Evolutionary conservation across 2,329 filamentous ascomycete species (phyloP), one percentile per base, ranked within the genome.

Genomic region (Diplodia corticola): DNA sequence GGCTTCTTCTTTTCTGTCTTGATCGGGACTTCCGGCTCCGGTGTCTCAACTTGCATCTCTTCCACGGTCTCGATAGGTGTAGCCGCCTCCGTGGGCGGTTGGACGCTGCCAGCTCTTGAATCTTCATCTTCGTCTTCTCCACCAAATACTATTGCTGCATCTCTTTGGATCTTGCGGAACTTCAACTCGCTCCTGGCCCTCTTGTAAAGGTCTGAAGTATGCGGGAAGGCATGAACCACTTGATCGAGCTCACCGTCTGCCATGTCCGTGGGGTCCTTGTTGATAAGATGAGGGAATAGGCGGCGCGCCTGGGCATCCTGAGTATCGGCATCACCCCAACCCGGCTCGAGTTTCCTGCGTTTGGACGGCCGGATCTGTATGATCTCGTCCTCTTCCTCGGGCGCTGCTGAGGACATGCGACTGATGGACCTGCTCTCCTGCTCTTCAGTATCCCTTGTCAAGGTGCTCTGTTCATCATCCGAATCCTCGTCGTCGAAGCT

Each of bases 371-470:
- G 79, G 35, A 78, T 79, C 53, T 78, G 75, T 20, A 78, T 76
- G 20, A 80, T 81, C 49, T 83, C 81, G 49, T 83, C 80, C 67
- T 83, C 77, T 60, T 85, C 84, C 51, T 82, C 85, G 2, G 82
- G 80, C 35, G 83, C 84, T 17, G 73, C 75, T 2, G 76, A 78
- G 40, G 83, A 86, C 74, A 85, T 83, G 49, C 90, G 91, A 76
- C 91, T 97, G 51, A 89, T 88, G 57, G 90, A 90, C 49, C 90
- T 87, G 69, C 91, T 96, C 68, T 95, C 93, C 37, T 88, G 88
- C 70, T 95, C 93, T 74, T 96, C 93, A 0, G 91, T 96, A 74
- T 93, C 92, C 53, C 89, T 85, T 13, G 86, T 87, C 57, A 89
- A 78, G 13, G 90, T 87, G 37, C 86, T 89, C 54, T 86, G 86